Evolutionary conservation across 495 filamentous ascomycete species (phyloP), one percentile per base, ranked within the genome.

Genomic region (Xylaria sp.): DNA sequence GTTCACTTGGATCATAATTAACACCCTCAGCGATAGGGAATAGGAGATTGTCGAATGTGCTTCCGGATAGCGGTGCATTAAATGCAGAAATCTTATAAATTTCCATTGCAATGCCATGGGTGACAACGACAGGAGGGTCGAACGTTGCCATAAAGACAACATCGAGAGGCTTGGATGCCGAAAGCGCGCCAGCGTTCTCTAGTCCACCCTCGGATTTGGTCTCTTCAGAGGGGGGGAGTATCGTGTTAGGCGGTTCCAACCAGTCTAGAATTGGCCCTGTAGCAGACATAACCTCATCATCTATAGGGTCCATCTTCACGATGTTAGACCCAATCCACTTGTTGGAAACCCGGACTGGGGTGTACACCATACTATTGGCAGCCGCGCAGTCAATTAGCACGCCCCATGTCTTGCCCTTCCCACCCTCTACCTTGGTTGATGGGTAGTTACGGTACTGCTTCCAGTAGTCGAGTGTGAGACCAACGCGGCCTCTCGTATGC

Each of bases 381-480:
- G 84, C 74, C 31, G 78, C 88, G 73, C 91, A 92, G 68, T 91
- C 90, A 68, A 95, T 86, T 50, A 89, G 74, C 5, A 93, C 79
- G 0, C 87, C 84, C 85, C 88, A 93, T 6, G 86, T 88, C 69
- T 80, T 78, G 24, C 79, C 73, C 15, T 80, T 69, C 61, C 79
- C 76, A 7, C 66, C 66, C 5, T 76, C 70, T 15, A 81, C 73
- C 19, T 59, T 73, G 15, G 73, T 77, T 69, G 83, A 80, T 8
- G 81, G 71, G 55, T 89, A 73, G 33, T 86, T 84, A 40, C 88
- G 85, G 57, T 84, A 85, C 57, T 91, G 87, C 74, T 89, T 89
- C 96, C 95, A 98, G 78, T 97, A 99, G 71, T 97, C 92, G 48
- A 98, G 73, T 31, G 88, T 88, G 65, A 98, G 80, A 12, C 96